phyloP scores from a whole-genome alignment of 2,329 filamentous ascomycete genomes.

The Colletotrichum sp. region DNA sequence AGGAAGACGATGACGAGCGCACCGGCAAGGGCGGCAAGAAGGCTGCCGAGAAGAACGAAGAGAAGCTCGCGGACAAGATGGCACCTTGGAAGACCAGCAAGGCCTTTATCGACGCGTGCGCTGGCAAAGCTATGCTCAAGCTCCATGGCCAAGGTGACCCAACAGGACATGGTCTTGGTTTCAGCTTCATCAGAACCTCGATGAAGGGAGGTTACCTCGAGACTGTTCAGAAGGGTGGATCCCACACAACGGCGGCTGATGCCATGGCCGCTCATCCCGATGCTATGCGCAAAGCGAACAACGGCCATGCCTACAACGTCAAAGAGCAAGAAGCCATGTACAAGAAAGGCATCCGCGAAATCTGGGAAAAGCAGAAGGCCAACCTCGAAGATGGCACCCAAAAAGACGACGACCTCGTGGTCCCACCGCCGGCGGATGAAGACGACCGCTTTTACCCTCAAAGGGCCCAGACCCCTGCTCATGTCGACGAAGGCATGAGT shows the following conservation, averaged over 20 bases:
- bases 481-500: constrained; percentile 78
- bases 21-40: constrained; percentile 47
- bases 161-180: constrained; percentile 89
- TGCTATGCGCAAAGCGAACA: constrained; percentile 75
- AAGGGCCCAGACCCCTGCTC: constrained; percentile 70
- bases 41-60: constrained; percentile 59
- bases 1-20: constrained; percentile 48
- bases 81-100: constrained; percentile 97
- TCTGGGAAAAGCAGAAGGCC: constrained; percentile 87
- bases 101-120: constrained; percentile 92
- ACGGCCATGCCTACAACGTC: constrained; percentile 97
- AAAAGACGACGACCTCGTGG: constrained; percentile 63
- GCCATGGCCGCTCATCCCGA: constrained; percentile 77
- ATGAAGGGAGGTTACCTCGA: constrained; percentile 98
- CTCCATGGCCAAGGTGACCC: constrained; percentile 95
- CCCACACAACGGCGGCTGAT: constrained; percentile 74
- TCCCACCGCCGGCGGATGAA: constrained; percentile 63
- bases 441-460: constrained; percentile 76
- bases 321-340: constrained; percentile 93
- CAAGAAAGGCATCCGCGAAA: constrained; percentile 86
- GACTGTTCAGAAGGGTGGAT: constrained; percentile 67
- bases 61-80: constrained; percentile 85
- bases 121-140: constrained; percentile 95
- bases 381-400: constrained; percentile 77
- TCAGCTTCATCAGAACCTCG: constrained; percentile 96